Evolutionary conservation across 2,329 filamentous ascomycete species (phyloP).

Genomic region (Lecanosticta acicola): DNA sequence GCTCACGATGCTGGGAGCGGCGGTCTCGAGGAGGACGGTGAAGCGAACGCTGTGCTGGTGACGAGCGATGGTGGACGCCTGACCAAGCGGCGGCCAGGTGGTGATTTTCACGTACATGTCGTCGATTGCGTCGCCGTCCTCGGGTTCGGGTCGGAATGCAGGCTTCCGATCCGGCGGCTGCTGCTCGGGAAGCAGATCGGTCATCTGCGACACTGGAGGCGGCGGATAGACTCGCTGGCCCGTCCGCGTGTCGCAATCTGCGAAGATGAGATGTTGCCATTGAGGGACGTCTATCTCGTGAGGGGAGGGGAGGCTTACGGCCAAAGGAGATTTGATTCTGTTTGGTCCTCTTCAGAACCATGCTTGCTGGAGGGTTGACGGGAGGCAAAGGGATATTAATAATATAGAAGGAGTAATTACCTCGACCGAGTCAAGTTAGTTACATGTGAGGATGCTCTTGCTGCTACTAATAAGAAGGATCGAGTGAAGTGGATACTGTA

Average conservation of each 20-base stretch:
- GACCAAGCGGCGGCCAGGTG: constrained; percentile 67
- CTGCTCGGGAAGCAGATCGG: constrained; percentile 31
- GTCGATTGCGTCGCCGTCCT: constrained; percentile 13
- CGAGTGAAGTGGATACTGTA: too few species aligned
- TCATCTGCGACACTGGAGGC: constrained; percentile 21
- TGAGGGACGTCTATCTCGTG: constrained; percentile 1
- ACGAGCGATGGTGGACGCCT: constrained; percentile 58
- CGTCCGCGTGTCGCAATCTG: constrained; percentile 32
- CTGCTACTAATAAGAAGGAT: too few species aligned
- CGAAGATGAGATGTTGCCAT: constrained; percentile 1
- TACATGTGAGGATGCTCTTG: too few species aligned
- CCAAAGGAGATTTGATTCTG: constrained; percentile 34
- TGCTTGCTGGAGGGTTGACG: constrained; percentile 9
- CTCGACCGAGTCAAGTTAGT: too few species aligned
- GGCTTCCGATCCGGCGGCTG: constrained; percentile 27
- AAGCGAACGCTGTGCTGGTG: constrained; percentile 51
- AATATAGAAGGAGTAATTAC: too few species aligned
- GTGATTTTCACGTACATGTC: constrained; percentile 51
- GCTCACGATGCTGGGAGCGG: constrained; percentile 29
- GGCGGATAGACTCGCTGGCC: constrained; percentile 34
- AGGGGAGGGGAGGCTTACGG: constrained; percentile 20
- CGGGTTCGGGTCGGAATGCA: constrained; percentile 13
- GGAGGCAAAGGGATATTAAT: too few species aligned
- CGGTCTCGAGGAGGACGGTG: constrained; percentile 49
- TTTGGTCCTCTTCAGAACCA: constrained; percentile 28